Conservation (phyloP, 2,329 filamentous ascomycete species). For the Alternaria postmessia region DNA sequence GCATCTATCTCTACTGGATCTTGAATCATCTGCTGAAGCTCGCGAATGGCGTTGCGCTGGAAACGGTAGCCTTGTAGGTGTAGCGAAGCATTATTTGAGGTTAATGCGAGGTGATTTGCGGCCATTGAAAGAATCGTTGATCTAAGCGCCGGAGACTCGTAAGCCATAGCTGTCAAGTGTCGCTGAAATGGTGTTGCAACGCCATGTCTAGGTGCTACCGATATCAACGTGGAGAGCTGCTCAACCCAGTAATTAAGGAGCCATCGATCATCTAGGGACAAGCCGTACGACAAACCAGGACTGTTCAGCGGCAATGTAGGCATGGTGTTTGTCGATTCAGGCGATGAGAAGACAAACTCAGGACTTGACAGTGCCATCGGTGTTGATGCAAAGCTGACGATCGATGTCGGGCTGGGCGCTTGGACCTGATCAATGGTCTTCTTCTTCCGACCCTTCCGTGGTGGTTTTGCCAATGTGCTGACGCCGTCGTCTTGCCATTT, state of each 20-base stretch:
- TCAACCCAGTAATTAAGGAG: slow-evolving; percentile 42
- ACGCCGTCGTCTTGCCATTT: slow-evolving; percentile 38
- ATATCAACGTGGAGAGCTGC: slow-evolving; percentile 36
- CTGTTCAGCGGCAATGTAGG: slow-evolving; percentile 14
- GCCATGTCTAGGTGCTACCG: slow-evolving; percentile 31
- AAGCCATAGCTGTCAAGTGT: slow-evolving; percentile 40
- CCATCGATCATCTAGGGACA: slow-evolving; percentile 31
- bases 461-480: slow-evolving; percentile 21
- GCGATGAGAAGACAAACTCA: slow-evolving; percentile 11
- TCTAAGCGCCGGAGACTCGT: slow-evolving; percentile 33
- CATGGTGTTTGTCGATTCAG: slow-evolving; percentile 15
- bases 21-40: slow-evolving; percentile 36
- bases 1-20: slow-evolving; percentile 26
- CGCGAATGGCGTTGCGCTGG: slow-evolving; percentile 38
- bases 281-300: slow-evolving; percentile 15
- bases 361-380: slow-evolving; percentile 11
- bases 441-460: slow-evolving; percentile 27
- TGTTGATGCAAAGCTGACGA: slow-evolving; percentile 23
- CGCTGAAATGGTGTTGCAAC: slow-evolving; percentile 35
- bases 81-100: slow-evolving; percentile 29
- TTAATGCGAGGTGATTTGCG: slow-evolving; percentile 38
- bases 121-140: slow-evolving; percentile 46
- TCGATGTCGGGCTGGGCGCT: slow-evolving; percentile 24
- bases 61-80: slow-evolving; percentile 37
- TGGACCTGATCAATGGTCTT: slow-evolving; percentile 11